phyloP scores from a whole-genome alignment of 805 yeast species.

The Candida lessepsii region DNA sequence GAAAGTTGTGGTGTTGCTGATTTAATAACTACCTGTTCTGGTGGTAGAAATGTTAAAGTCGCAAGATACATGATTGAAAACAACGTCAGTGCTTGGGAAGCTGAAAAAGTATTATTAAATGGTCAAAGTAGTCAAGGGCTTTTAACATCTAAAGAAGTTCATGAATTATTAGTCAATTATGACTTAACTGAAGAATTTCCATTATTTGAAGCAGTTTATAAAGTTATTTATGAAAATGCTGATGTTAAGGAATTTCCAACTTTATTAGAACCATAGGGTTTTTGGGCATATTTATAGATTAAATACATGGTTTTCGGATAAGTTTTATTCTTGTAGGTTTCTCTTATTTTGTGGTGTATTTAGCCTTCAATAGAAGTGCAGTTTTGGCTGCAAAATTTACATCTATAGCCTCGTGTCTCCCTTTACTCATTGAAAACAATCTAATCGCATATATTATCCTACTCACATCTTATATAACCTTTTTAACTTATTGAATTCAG shows the following conservation, averaged over 20 bases:
- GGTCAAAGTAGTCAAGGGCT: constrained; percentile 98
- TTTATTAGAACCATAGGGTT: constrained; percentile 42
- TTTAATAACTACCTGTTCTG: constrained; percentile 94
- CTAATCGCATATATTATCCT: no score
- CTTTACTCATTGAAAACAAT: no score
- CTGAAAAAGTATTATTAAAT: constrained; percentile 82
- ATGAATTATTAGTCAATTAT: constrained; percentile 66
- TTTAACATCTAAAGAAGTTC: constrained; percentile 86
- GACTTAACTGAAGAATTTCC: constrained; percentile 72
- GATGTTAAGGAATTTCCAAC: constrained; percentile 74
- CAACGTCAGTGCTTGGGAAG: constrained; percentile 71
- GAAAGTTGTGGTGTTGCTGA: constrained; percentile 99
- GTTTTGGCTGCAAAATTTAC: no score
- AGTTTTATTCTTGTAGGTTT: no score
- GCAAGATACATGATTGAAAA: constrained; percentile 83
- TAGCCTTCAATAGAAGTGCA: no score
- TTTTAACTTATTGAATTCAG: constrained; percentile 43
- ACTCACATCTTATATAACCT: constrained; percentile 34
- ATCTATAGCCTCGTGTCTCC: no score
- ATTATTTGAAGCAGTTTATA: constrained; percentile 73
- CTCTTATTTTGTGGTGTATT: no score
- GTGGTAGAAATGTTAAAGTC: constrained; percentile 94
- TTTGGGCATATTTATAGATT: background rate
- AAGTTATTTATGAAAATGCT: constrained; percentile 73
- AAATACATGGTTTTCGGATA: background rate